phyloP scores from a whole-genome alignment of 73 alveolate genomes.

The Paramecium caudatum region DNA sequence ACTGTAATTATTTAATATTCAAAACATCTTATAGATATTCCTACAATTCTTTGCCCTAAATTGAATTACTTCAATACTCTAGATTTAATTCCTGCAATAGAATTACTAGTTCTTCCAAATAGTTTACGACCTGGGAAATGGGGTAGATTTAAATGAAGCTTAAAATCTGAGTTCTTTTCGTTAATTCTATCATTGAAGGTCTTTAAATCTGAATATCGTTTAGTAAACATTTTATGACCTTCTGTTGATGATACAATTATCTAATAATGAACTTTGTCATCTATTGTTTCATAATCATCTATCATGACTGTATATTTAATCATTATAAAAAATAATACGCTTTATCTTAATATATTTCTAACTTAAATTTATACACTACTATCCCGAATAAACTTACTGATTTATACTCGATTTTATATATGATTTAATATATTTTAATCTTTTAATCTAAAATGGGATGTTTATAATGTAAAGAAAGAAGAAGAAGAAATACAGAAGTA shows the following conservation, averaged over 20 bases:
- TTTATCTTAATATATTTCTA: no score
- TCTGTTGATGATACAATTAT: neutral
- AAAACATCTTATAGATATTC: neutral
- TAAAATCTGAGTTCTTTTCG: neutral
- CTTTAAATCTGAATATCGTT: slow-evolving; percentile 40
- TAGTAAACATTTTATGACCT: neutral
- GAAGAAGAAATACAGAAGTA: no score
- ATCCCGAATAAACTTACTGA: no score
- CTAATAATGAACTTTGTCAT: slow-evolving; percentile 33
- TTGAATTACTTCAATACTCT: neutral
- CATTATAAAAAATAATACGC: neutral
- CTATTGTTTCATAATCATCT: neutral
- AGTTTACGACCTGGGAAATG: slow-evolving; percentile 1
- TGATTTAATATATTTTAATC: no score
- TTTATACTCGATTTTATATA: no score
- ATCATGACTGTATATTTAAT: neutral
- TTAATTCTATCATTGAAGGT: neutral
- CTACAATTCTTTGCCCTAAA: slow-evolving; percentile 37
- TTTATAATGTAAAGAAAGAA: no score
- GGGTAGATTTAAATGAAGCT: slow-evolving; percentile 17
- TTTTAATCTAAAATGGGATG: no score
- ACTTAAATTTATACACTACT: no score
- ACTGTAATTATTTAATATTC: slow-evolving; percentile 10
- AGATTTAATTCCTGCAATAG: neutral
- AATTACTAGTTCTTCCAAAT: slow-evolving; percentile 40